phyloP scores from a whole-genome alignment of 2,329 filamentous ascomycete species.

The Madurella fahalii region DNA sequence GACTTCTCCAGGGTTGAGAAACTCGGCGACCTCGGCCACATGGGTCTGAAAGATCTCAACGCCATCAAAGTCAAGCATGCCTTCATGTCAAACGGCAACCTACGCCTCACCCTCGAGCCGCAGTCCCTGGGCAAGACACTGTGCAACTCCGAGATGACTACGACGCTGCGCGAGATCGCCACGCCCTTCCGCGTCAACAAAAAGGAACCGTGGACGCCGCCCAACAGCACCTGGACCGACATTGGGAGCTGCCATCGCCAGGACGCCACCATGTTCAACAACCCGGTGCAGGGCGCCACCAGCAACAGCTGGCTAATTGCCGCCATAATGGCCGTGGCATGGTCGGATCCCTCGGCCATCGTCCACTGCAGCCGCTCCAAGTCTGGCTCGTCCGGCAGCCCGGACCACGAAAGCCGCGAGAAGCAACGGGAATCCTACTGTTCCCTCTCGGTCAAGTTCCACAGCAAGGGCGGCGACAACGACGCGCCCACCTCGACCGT shows the following conservation, averaged over 20 bases:
- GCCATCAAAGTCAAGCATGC: constrained; percentile 37
- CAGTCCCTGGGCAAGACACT: constrained; percentile 34
- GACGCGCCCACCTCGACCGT: constrained; percentile 25
- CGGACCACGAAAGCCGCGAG: not conserved
- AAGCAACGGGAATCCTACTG: not conserved
- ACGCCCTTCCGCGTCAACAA: constrained; percentile 35
- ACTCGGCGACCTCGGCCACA: constrained; percentile 37
- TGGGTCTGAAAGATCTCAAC: constrained; percentile 38
- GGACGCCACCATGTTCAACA: constrained; percentile 35
- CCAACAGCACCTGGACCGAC: constrained; percentile 40
- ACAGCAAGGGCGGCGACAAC: constrained; percentile 43
- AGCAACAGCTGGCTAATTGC: constrained; percentile 43
- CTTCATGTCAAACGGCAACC: constrained; percentile 43
- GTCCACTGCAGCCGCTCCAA: constrained; percentile 37
- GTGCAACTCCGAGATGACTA: constrained; percentile 37
- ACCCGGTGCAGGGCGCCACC: constrained; percentile 41
- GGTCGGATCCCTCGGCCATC: constrained; percentile 36
- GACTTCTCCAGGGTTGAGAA: constrained; percentile 38
- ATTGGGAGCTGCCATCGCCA: constrained; percentile 25
- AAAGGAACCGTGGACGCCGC: constrained; percentile 35
- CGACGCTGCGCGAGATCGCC: constrained; percentile 38
- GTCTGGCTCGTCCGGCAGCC: not conserved
- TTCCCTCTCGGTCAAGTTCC: constrained; percentile 34
- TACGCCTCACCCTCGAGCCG: constrained; percentile 38
- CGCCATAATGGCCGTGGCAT: constrained; percentile 43